Evolutionary conservation across 139 green algal genomes (phyloP), one percentile per base, ranked within the genome.

Genomic region (Picochlorum sp.): DNA sequence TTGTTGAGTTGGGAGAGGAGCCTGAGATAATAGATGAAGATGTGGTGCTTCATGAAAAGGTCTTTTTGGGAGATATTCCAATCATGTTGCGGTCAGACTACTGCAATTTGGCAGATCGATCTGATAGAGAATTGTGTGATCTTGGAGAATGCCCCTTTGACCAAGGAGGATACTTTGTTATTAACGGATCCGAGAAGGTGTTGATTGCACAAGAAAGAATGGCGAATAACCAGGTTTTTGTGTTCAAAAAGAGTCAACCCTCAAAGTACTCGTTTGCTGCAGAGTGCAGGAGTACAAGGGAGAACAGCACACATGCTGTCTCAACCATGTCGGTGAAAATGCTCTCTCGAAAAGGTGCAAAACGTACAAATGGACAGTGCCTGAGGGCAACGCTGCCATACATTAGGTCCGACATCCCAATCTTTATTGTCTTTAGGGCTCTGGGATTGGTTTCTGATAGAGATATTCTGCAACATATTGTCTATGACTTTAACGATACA

Each of bases 181-280:
- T 98, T 66, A 99, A 99, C 67, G 94, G 94, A 62, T 90, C 70
- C 37, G 94, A 99, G 76, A 99, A 99, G 82, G 94, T 98, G 57
- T 82, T 99, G 4, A 98, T 99, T 51, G 94, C 94, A 34, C 83
- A 88, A 59, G 94, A 99, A 84, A 82, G 88, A 57, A 97, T 99
- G 87, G 86, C 84, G 52, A 93, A 90, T 77, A 99, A 99, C 82
- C 87, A 96, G 62, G 92, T 98, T 54, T 98, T 96, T 66, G 88
- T 96, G 8, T 99, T 98, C 77, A 84, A 86, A 69, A 98, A 98
- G 84, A 88, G 67, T 57, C 84, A 95, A 83, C 86, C 90, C 21
- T 86, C 74, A 69, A 98, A 98, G 77, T 97, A 97, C 64, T 79
- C 88, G 13, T 92, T 83, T 56, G 68, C 88, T 20, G 79, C 77